Evolutionary conservation across 805 yeast species (phyloP).

Genomic region (Myxozyma melibiosi): DNA sequence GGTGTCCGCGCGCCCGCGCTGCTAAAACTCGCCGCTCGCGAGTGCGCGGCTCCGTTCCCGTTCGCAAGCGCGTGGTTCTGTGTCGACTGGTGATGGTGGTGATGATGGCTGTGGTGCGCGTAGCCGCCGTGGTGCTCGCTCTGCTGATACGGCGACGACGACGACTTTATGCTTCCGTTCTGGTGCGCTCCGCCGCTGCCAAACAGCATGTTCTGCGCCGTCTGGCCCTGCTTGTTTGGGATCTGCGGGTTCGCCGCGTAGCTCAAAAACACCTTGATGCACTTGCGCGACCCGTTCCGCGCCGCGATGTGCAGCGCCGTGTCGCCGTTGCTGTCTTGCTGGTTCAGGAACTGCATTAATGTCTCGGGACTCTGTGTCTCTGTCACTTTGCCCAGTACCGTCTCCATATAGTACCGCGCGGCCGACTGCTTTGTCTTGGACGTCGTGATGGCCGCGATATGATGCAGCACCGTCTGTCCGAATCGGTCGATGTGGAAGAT

Average conservation of each 20-base stretch:
- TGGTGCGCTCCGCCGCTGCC: background rate
- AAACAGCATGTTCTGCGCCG: slow-evolving; percentile 45
- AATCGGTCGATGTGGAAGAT: slow-evolving; percentile 77
- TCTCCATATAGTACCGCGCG: slow-evolving; percentile 79
- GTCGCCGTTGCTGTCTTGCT: slow-evolving; percentile 79
- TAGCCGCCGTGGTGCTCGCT: too few species aligned
- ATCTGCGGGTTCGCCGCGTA: slow-evolving; percentile 53
- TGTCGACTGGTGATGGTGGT: background rate
- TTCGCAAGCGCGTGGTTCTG: background rate
- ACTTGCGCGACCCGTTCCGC: slow-evolving; percentile 52
- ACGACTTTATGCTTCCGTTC: slow-evolving; percentile 20
- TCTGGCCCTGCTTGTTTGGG: slow-evolving; percentile 47
- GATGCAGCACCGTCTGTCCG: slow-evolving; percentile 77
- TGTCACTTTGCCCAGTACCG: slow-evolving; percentile 70
- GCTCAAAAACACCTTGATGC: slow-evolving; percentile 49
- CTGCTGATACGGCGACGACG: slow-evolving; percentile 29
- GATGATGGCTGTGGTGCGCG: slow-evolving; percentile 1
- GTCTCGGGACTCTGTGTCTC: slow-evolving; percentile 65
- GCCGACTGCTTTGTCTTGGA: slow-evolving; percentile 72
- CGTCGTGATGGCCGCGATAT: slow-evolving; percentile 71
- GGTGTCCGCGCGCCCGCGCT: background rate
- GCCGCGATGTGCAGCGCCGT: slow-evolving; percentile 83
- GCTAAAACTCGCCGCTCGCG: background rate
- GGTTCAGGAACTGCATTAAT: slow-evolving; percentile 54
- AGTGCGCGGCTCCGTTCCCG: background rate